A percentile compares a stretch with the other conserved stretches of the same genome.
phyloP scores from a whole-genome alignment of 495 filamentous ascomycete genomes.

The Aspergillus heteromorphus region DNA sequence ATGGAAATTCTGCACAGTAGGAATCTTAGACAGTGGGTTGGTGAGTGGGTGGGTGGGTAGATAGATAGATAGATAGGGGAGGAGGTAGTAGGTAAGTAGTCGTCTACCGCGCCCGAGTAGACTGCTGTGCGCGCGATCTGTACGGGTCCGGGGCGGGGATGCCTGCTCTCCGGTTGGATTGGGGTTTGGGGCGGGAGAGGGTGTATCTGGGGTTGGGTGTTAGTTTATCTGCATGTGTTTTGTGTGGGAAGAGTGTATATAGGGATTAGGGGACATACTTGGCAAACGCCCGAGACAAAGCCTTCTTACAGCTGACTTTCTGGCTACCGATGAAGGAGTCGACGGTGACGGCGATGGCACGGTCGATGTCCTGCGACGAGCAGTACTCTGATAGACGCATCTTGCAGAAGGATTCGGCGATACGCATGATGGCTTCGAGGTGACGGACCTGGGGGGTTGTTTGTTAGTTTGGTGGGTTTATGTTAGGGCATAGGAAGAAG shows the following conservation, averaged over 20 bases:
- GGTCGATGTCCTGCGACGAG: constrained; percentile 82
- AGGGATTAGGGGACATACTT: constrained; percentile 58
- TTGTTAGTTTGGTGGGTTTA: background rate
- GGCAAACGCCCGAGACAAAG: constrained; percentile 90
- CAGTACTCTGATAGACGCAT: constrained; percentile 96
- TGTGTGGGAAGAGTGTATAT: background rate
- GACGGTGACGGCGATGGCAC: constrained; percentile 93
- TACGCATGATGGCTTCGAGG: constrained; percentile 94
- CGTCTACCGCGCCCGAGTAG: constrained; percentile 5
- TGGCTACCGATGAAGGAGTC: constrained; percentile 95
- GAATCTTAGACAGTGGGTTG: no score
- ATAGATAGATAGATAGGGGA: no score
- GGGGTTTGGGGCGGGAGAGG: constrained; percentile 41
- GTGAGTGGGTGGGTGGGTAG: no score
- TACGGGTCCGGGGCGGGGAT: constrained; percentile 31
- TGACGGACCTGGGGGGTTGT: constrained; percentile 73
- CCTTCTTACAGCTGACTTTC: constrained; percentile 97
- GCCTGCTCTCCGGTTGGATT: constrained; percentile 41
- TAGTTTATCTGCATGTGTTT: constrained; percentile 16
- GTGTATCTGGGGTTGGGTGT: constrained; percentile 34
- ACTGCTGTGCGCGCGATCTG: background rate
- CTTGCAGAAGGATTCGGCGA: constrained; percentile 85
- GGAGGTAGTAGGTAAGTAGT: no score
- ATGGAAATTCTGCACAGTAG: no score
- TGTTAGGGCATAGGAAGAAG: background rate